A percentile compares a stretch with the other conserved stretches of the same genome.
phyloP scores from a whole-genome alignment of 208 protist genomes.

The Trypanosomatidae sp. region DNA sequence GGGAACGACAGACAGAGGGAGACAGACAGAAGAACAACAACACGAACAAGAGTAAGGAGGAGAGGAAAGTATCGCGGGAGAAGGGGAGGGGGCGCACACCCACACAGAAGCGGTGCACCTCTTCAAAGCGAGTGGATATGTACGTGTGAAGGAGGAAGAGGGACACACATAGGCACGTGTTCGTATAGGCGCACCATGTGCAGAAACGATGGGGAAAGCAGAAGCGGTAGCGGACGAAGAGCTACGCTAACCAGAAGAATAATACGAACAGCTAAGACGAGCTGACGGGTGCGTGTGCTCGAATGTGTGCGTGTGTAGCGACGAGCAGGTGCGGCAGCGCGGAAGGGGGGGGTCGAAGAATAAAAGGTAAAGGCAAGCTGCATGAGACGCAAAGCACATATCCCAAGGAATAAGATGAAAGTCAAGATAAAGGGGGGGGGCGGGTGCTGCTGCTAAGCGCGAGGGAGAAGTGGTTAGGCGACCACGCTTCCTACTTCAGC shows the following conservation, averaged over 20 bases:
- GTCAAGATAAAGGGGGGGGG: not conserved
- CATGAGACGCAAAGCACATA: not conserved
- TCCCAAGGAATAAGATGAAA: not conserved
- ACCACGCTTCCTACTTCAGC: not conserved
- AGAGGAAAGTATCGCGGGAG: not conserved
- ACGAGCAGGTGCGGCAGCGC: not conserved
- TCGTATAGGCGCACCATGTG: not conserved
- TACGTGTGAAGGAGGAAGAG: not conserved
- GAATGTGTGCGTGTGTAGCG: not conserved
- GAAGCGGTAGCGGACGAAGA: not conserved
- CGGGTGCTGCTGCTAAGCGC: not conserved
- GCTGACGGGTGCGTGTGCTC: not conserved
- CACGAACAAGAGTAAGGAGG: not conserved
- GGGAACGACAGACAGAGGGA: not conserved
- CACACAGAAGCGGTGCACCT: not conserved
- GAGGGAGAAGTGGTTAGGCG: not conserved
- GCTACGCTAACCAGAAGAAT: not conserved
- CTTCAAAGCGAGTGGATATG: not conserved
- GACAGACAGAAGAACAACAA: not conserved
- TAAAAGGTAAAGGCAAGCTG: constrained; percentile 4
- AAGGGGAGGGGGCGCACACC: not conserved
- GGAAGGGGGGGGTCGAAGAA: not conserved
- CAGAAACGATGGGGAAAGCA: not conserved
- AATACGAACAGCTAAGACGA: not conserved
- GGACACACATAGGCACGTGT: not conserved